phyloP scores from a whole-genome alignment of 192 early-diverging fungal genomes.

The Spizellomyces punctatus region DNA sequence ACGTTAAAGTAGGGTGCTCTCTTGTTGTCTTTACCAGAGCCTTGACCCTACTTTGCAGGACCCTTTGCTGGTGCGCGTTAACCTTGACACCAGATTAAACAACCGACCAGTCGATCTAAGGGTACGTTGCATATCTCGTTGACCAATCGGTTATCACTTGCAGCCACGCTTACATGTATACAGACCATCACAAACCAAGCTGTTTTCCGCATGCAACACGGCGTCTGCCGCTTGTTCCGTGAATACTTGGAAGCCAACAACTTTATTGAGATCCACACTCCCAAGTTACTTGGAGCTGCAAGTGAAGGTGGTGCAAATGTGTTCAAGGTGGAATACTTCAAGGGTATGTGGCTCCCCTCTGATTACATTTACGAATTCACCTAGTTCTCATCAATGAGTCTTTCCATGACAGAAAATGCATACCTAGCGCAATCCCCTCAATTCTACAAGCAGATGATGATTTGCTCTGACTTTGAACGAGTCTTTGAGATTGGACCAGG shows the following conservation, averaged over 20 bases:
- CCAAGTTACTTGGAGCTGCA: constrained; percentile 92
- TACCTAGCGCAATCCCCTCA: constrained; percentile 98
- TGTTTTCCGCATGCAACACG: constrained; percentile 96
- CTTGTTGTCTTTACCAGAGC: not conserved
- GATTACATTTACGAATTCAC: constrained; percentile 27
- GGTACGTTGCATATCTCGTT: constrained; percentile 42
- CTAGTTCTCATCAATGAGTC: not conserved
- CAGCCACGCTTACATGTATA: not conserved
- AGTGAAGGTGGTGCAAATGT: constrained; percentile 98
- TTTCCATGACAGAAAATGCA: constrained; percentile 58
- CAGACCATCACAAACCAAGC: constrained; percentile 94
- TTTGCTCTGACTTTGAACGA: constrained; percentile 93
- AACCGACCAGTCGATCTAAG: constrained; percentile 93
- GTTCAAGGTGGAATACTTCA: constrained; percentile 98
- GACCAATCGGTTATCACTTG: constrained; percentile 2
- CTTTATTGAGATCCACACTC: constrained; percentile 97
- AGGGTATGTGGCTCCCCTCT: constrained; percentile 52
- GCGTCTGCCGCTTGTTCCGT: constrained; percentile 91
- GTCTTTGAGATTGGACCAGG: constrained; percentile 96
- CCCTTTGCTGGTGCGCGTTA: constrained; percentile 55
- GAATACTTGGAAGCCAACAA: constrained; percentile 80
- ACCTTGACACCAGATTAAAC: constrained; percentile 90
- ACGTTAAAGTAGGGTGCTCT: not conserved
- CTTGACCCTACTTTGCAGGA: constrained; percentile 2
- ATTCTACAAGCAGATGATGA: constrained; percentile 99